Conservation (phyloP, 2,329 filamentous ascomycete genomes). For the Mycosphaerella arachidis region DNA sequence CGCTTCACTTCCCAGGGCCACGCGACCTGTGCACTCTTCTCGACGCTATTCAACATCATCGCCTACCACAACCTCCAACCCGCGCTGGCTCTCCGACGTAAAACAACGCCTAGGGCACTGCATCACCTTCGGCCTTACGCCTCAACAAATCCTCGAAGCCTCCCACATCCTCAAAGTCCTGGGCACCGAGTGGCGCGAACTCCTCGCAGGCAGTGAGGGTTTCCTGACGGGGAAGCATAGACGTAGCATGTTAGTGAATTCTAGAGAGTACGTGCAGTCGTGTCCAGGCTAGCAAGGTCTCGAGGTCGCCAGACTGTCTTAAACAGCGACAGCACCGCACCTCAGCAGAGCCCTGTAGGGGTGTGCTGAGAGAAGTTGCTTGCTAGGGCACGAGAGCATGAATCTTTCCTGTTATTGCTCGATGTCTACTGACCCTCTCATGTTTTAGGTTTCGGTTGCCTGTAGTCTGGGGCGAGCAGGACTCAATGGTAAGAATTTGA, state of each 20-base stretch:
- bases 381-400: too few species aligned
- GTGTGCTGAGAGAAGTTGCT: too few species aligned
- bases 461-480: constrained; percentile 82
- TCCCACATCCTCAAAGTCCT: constrained; percentile 57
- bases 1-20: too few species aligned
- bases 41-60: constrained; percentile 11
- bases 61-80: constrained; percentile 36
- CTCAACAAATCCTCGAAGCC: constrained; percentile 54
- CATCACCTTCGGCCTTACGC: constrained; percentile 66
- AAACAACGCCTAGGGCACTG: constrained; percentile 67
- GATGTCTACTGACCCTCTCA: too few species aligned
- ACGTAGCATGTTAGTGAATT: constrained; percentile 47
- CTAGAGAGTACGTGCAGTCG: too few species aligned
- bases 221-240: constrained; percentile 62
- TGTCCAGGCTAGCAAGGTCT: too few species aligned
- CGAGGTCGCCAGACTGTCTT: too few species aligned
- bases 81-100: constrained; percentile 67
- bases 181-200: constrained; percentile 63
- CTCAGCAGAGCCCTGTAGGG: too few species aligned
- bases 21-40: too few species aligned
- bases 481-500: constrained; percentile 45
- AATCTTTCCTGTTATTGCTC: too few species aligned
- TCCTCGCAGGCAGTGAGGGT: constrained; percentile 70
- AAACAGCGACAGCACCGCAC: too few species aligned
- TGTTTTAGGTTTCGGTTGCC: constrained; percentile 49